Evolutionary conservation across 179 eudicot species (phyloP).

Genomic region (Beta lomatogona): DNA sequence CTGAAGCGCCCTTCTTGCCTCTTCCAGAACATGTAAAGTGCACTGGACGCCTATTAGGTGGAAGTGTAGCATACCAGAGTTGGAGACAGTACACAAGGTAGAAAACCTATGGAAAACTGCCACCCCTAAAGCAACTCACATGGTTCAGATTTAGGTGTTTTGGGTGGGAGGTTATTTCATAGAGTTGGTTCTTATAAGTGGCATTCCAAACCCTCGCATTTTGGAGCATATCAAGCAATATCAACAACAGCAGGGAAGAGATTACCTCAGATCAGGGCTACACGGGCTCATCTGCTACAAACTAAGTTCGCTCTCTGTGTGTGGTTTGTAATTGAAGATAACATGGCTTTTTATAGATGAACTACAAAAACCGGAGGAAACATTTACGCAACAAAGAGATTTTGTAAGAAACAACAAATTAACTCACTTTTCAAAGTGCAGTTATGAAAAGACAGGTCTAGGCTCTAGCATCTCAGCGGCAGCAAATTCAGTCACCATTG

Average conservation of each 20-base stretch:
- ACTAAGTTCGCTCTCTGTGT: not conserved
- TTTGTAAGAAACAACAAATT: not conserved
- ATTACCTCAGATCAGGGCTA: not conserved
- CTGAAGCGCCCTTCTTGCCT: too few relatives aligned
- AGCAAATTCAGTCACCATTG: not conserved
- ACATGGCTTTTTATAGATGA: too few relatives aligned
- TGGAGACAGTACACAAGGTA: not conserved
- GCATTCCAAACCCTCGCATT: not conserved
- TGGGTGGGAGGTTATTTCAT: not conserved
- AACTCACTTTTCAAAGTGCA: not conserved
- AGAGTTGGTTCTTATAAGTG: not conserved
- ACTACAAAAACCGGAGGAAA: not conserved
- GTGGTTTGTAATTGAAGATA: not conserved
- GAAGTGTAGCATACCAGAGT: too few relatives aligned
- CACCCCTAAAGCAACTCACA: not conserved
- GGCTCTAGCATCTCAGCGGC: constrained; percentile 4
- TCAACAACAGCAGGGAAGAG: not conserved
- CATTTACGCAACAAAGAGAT: not conserved
- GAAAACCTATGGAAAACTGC: not conserved
- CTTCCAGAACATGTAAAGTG: too few relatives aligned
- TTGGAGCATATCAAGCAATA: not conserved
- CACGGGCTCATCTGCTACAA: not conserved
- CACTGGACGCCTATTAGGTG: too few relatives aligned
- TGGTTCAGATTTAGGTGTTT: not conserved
- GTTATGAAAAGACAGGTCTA: not conserved